Evolutionary conservation across 345 rosid genomes (phyloP), one percentile per base, ranked within the genome.

Genomic region (Alliaria petiolata): DNA sequence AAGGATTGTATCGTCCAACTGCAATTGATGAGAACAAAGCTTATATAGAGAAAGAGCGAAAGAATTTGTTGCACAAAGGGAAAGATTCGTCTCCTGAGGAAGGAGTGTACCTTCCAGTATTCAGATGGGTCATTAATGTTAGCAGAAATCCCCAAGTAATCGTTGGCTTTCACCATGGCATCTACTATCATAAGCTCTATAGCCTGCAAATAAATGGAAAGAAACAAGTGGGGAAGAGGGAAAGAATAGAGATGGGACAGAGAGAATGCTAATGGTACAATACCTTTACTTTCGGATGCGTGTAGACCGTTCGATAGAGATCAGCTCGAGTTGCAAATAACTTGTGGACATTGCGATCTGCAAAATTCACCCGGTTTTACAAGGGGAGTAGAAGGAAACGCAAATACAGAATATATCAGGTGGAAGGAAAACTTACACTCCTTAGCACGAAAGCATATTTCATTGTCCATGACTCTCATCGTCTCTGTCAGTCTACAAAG

Each of bases 261-360:
- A n/a, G 34, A 34, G 30, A 33, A 42, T 53, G 19, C 43, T 40
- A 26, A 17, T 7, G 11, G 35, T 26, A 44, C 13, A 36, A 10
- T 78, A 92, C 98, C 96, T 87, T 92, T 62, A 89, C 98, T 88
- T 92, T 92, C 67, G 96, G 83, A 81, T 92, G 96, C 8, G 86
- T 85, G 61, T 92, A 92, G 53, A 92, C 95, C 12, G 91, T 89
- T 69, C 92, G 84, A 75, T 88, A 82, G 26, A 89, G 89, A 79
- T 92, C 98, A 76, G 98, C 96, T 50, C 96, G 91, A 55, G 98
- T 85, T 20, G 84, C 76, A 65, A 89, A 92, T 83, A 92, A 56
- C 84, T 92, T 89, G 79, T 86, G 85, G 80, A 89, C 69, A 50
- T 77, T 80, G 56, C 83, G 95, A 88, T 89, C 98, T 92, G 73